These are phyloP conservation scores for Phyllosticta ampelicida DNA, from an alignment of 2,329 filamentous ascomycete species.

Conservation along the genomic window DNA sequence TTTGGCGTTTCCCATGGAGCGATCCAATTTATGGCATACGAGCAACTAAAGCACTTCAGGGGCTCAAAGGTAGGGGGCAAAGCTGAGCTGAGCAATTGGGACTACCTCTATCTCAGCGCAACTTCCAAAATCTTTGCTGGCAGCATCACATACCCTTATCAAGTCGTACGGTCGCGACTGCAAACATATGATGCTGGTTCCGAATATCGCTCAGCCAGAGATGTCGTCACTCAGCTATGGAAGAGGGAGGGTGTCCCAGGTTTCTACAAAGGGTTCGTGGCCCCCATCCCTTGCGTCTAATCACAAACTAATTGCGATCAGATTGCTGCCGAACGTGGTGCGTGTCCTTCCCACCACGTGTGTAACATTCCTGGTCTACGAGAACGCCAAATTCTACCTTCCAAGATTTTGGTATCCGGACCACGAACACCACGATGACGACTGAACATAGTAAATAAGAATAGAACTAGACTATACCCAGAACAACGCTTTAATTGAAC, in stretches of 20 bases:
- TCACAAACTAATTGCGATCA: conserved; percentile 13
- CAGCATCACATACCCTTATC: conserved; percentile 87
- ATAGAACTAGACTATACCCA: background rate
- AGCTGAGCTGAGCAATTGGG: conserved; percentile 51
- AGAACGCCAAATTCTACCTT: conserved; percentile 74
- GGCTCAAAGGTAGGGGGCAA: conserved; percentile 25
- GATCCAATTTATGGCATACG: conserved; percentile 93
- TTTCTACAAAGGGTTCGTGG: conserved; percentile 71
- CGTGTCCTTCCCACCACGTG: conserved; percentile 89
- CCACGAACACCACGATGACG: background rate
- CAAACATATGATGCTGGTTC: conserved; percentile 78
- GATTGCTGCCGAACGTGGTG: conserved; percentile 72
- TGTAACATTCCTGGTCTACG: conserved; percentile 94
- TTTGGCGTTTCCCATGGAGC: conserved; percentile 86
- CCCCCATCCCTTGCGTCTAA: background rate
- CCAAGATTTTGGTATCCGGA: conserved; percentile 25
- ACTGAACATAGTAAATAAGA: background rate
- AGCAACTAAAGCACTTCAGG: conserved; percentile 57
- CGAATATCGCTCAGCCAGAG: conserved; percentile 60
- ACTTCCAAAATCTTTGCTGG: conserved; percentile 79
- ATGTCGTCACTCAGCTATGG: conserved; percentile 67
- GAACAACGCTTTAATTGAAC: background rate
- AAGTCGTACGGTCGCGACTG: conserved; percentile 77
- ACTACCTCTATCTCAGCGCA: conserved; percentile 72
- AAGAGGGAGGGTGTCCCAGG: conserved; percentile 65